Conservation (phyloP, 768 basidiomycete genomes). For the Agaricus subrufescens region DNA sequence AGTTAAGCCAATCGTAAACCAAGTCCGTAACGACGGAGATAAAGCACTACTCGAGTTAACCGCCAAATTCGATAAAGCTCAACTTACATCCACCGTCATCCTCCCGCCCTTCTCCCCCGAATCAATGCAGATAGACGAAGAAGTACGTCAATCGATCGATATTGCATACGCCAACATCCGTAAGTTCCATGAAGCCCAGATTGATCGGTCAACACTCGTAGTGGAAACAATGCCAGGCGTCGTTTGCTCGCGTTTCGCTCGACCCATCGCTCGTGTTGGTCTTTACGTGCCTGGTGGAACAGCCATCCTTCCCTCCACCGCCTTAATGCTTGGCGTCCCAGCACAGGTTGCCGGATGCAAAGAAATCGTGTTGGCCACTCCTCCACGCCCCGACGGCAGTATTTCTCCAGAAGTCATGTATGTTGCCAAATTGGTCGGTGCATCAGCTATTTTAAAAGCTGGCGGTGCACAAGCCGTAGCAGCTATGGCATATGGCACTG, state of each 20-base stretch:
- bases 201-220: constrained; percentile 59
- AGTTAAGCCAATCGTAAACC: constrained; percentile 91
- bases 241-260: constrained; percentile 89
- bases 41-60: constrained; percentile 83
- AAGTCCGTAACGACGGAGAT: constrained; percentile 83
- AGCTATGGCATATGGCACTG: constrained; percentile 94
- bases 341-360: constrained; percentile 96
- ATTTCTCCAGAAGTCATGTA: constrained; percentile 98
- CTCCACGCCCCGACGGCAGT: constrained; percentile 89
- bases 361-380: constrained; percentile 90
- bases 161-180: constrained; percentile 87
- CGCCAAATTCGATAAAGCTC: constrained; percentile 87
- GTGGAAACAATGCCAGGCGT: constrained; percentile 99
- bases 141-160: constrained; percentile 80
- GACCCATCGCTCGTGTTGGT: constrained; percentile 94
- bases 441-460: constrained; percentile 86
- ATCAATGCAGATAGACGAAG: constrained; percentile 52
- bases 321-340: constrained; percentile 96
- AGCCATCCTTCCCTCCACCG: constrained; percentile 92
- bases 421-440: constrained; percentile 88
- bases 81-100: constrained; percentile 63
- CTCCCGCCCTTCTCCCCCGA: constrained; percentile 75
- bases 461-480: constrained; percentile 97
- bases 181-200: constrained; percentile 89
- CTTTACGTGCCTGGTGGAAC: constrained; percentile 98